Base-by-base conservation (phyloP, 306 rosid genomes). In the Prunus mira region DNA sequence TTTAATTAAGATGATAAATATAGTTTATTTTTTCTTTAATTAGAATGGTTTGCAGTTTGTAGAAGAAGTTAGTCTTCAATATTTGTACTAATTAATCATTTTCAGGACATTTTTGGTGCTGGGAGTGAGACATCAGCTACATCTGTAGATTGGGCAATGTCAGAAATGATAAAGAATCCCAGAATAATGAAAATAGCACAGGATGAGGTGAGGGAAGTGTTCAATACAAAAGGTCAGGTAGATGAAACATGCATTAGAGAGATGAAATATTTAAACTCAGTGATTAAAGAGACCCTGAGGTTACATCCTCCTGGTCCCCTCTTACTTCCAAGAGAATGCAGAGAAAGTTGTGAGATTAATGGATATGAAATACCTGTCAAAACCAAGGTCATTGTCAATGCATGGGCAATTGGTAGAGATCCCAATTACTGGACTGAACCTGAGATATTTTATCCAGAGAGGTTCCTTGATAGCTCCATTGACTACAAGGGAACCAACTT, bases 381-480 rank as follows among this genome's bases (percentile, higher is more conserved):
- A 67, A 73, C 74, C 19, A 79, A 51, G 68, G 78, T 73, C 22
- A n/a, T 79, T n/a, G 55, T 79, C 2, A 79, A 79, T 56, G 83
- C 19, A 34, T 79, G 83, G 83, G 83, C 79, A 11, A 66, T 79
- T 4, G 75, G 83, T 14, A 79, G 79, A 24, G 79, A 73, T 56
- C 75, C 79, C 10, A 73, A 5, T 13, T 66, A 79, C 54, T 79
- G 78, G 78, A 65, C 19, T 45, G 73, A 79, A 1, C 78, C 82
- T 1, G 82, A 79, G 62, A 79, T 22, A 6, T 79, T 79, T 46
- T 17, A 19, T 13, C 82, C 82, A 22, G 74, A 79, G 30, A 79
- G 82, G 49, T 79, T 79, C 47, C 28, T 79, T 6, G 73, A 79
- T 30, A 71, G 61, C 34, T 15, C 64, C 15, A 60, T 74, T 45